phyloP scores from a whole-genome alignment of 202 grass and related monocot species.

The Setaria viridis region DNA sequence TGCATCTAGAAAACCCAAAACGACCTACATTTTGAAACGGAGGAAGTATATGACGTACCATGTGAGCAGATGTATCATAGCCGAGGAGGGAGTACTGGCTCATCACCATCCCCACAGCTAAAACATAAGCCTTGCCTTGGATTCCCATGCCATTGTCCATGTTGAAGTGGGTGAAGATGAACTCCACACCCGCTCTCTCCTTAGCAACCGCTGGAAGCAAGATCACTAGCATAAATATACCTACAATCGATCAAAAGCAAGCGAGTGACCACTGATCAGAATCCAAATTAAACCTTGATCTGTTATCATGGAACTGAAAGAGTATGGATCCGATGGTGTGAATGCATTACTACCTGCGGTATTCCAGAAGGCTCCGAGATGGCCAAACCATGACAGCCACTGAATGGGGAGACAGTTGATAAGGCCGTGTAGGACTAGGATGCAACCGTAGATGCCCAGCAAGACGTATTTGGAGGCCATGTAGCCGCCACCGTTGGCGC shows the following conservation, averaged over 20 bases:
- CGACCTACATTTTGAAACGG: background rate
- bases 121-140: background rate
- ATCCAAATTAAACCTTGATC: too few species aligned
- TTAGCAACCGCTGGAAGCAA: background rate
- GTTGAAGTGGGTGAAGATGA: conserved; percentile 7
- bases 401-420: conserved; percentile 4
- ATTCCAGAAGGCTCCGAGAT: background rate
- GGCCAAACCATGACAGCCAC: background rate
- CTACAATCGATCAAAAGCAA: too few species aligned
- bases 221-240: background rate
- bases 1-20: too few species aligned
- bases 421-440: background rate
- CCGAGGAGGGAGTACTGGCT: conserved; percentile 11
- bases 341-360: background rate
- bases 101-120: background rate
- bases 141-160: background rate
- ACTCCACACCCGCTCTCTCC: background rate
- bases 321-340: too few species aligned
- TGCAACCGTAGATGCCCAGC: background rate
- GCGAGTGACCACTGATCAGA: too few species aligned
- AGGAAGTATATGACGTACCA: background rate
- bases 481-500: background rate
- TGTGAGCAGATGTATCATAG: background rate
- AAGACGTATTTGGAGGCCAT: conserved; percentile 7
- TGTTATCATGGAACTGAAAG: too few species aligned